Evolutionary conservation across 73 alveolate species (phyloP).

Genomic region (Diophrys sp.): DNA sequence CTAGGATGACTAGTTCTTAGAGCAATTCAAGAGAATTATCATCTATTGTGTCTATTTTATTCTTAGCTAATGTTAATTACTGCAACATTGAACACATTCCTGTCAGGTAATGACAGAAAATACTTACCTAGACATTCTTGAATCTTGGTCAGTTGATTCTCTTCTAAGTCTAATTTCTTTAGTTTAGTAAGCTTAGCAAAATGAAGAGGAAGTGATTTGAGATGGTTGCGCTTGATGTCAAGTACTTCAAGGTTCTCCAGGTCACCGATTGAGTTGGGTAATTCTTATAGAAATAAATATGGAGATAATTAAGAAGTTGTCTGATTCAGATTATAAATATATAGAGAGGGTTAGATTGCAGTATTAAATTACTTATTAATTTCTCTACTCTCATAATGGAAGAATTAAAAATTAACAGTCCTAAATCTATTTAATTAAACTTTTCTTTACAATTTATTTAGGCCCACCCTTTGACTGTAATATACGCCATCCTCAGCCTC

Average conservation of each 20-base stretch:
- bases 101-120: too few species aligned
- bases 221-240: conserved; percentile 62
- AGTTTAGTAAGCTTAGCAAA: conserved; percentile 64
- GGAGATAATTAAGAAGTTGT: too few species aligned
- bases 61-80: conserved; percentile 75
- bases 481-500: too few species aligned
- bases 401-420: too few species aligned
- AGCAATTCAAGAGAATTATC: conserved; percentile 63
- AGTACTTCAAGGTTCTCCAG: conserved; percentile 74
- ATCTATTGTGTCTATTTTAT: conserved; percentile 64
- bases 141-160: conserved; percentile 66
- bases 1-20: conserved; percentile 63
- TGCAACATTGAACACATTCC: conserved; percentile 57
- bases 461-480: too few species aligned
- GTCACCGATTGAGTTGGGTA: conserved; percentile 75
- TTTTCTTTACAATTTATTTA: too few species aligned
- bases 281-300: conserved; percentile 55
- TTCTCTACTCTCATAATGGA: too few species aligned
- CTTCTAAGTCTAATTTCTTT: conserved; percentile 70
- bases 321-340: too few species aligned
- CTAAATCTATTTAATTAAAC: too few species aligned
- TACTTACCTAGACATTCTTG: conserved; percentile 60
- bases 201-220: conserved; percentile 58
- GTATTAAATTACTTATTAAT: too few species aligned
- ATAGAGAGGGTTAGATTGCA: too few species aligned